Evolutionary conservation across 257 asterid species (phyloP), one percentile per base, ranked within the genome.

Genomic region (Linderniella brevidens): DNA sequence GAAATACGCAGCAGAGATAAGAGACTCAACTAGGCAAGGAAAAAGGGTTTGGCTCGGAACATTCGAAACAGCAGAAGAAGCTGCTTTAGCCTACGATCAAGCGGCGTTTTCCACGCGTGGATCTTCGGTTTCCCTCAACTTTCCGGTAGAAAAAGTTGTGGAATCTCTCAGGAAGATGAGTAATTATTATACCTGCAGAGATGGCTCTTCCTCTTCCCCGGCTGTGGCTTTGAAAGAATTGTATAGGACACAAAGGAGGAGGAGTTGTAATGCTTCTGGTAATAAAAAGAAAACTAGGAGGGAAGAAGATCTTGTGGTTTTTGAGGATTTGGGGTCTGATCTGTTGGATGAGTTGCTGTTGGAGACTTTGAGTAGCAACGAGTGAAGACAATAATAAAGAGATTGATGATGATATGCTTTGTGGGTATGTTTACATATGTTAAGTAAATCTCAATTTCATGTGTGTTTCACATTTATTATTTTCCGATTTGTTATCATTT

Each of bases 281-380:
- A 38, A 15, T 8, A 25, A 3, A 13, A 38, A 12, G 32, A 48
- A 48, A 14, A 1, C 4, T 46, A 10, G 35, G n/a, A n/a, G 25
- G 16, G 53, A 29, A 29, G 40, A 48, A 19, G 53, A 25, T 29
- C 7, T 25, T 38, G 40, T 48, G 37, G 38, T 48, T 19, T 38
- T 48, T 48, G 53, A 48, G 15, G 53, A 48, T 11, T 20, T 48
- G 40, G 53, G 53, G 13, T 19, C 53, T 29, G 53, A 48, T 12
- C 35, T 48, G 4, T 25, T 48, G 39, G 53, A 48, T 19, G 39
- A 25, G 40, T 38, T 48, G 11, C 35, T 46, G 10, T 17, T 32
- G 17, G 47, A 8, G 4, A 42, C 18, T 42, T 42, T 16, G 17
- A 42, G 14, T 42, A 25, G 32, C 6, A 25, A 6, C 32, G 32